Evolutionary conservation across 371 early-diverging fungal species (phyloP).

Genomic region (Mortierella sp.): DNA sequence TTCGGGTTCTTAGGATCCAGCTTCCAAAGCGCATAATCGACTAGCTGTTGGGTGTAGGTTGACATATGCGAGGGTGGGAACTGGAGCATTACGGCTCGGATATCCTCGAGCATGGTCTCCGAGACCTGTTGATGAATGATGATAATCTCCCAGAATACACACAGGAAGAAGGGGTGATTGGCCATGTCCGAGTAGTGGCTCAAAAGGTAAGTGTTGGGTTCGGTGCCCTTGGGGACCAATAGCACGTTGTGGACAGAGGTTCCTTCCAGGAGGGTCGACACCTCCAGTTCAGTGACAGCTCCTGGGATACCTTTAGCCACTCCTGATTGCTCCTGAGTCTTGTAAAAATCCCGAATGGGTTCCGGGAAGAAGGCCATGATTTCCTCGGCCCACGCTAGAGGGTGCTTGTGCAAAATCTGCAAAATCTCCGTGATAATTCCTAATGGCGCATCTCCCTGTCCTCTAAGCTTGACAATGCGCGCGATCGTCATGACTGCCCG

Average conservation of each 20-base stretch:
- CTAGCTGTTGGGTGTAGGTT: constrained; percentile 71
- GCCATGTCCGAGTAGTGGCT: constrained; percentile 66
- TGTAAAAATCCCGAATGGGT: constrained; percentile 64
- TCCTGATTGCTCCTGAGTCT: constrained; percentile 30
- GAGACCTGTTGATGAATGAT: constrained; percentile 53
- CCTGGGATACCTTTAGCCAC: constrained; percentile 34
- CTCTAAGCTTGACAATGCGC: constrained; percentile 71
- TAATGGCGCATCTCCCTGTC: constrained; percentile 69
- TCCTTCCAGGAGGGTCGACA: constrained; percentile 36
- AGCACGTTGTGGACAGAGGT: constrained; percentile 57
- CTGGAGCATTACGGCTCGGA: constrained; percentile 73
- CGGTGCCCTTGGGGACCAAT: constrained; percentile 45
- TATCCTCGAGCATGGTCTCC: constrained; percentile 55
- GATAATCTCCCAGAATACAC: constrained; percentile 74
- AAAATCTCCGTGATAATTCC: constrained; percentile 68
- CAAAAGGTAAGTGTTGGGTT: constrained; percentile 46
- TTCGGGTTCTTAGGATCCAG: constrained; percentile 51
- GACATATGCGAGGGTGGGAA: constrained; percentile 79
- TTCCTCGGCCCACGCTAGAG: constrained; percentile 69
- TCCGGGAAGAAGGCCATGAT: constrained; percentile 66
- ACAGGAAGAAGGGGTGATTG: constrained; percentile 74
- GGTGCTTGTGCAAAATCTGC: constrained; percentile 62
- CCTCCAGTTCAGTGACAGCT: constrained; percentile 55
- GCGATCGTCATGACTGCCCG: constrained; percentile 67
- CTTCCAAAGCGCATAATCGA: constrained; percentile 72